These are phyloP conservation scores for Pseudogymnoascus sp. DNA, from an alignment of 2,329 filamentous ascomycete species.

Conservation along the genomic window DNA sequence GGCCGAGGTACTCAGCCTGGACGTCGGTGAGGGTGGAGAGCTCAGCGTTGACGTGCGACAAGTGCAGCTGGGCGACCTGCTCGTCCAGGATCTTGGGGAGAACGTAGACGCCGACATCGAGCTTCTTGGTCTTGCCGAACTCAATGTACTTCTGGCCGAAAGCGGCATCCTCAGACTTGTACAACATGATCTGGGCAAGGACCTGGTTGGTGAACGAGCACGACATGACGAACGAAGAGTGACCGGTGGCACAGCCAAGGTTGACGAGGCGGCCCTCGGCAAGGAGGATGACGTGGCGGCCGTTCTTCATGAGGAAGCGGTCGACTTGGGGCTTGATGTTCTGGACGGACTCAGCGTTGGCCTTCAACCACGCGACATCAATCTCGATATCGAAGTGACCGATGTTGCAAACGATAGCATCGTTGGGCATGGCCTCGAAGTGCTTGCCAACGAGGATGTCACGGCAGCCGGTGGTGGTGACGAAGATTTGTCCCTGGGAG, in stretches of 20 bases:
- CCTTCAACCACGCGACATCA: constrained; percentile 98
- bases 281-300: constrained; percentile 95
- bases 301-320: constrained; percentile 88
- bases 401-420: constrained; percentile 99
- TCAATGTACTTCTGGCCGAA: constrained; percentile 94
- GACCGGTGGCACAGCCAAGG: constrained; percentile 96
- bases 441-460: constrained; percentile 89
- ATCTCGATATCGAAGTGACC: constrained; percentile 99
- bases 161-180: constrained; percentile 79
- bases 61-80: constrained; percentile 92
- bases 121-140: constrained; percentile 87
- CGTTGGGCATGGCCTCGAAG: constrained; percentile 94
- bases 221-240: constrained; percentile 99
- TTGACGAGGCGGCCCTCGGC: constrained; percentile 99
- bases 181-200: constrained; percentile 97
- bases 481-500: constrained; percentile 86
- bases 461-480: constrained; percentile 98
- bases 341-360: constrained; percentile 83
- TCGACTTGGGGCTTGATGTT: constrained; percentile 99
- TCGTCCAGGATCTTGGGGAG: constrained; percentile 98
- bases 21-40: constrained; percentile 75
- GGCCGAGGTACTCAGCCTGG: constrained; percentile 91
- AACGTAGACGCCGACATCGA: constrained; percentile 87
- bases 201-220: constrained; percentile 99
- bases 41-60: constrained; percentile 90